A percentile compares a stretch with the other conserved stretches of the same genome.
phyloP scores from a whole-genome alignment of 2,329 filamentous ascomycete species.

The Rhynchosporium agropyri region DNA sequence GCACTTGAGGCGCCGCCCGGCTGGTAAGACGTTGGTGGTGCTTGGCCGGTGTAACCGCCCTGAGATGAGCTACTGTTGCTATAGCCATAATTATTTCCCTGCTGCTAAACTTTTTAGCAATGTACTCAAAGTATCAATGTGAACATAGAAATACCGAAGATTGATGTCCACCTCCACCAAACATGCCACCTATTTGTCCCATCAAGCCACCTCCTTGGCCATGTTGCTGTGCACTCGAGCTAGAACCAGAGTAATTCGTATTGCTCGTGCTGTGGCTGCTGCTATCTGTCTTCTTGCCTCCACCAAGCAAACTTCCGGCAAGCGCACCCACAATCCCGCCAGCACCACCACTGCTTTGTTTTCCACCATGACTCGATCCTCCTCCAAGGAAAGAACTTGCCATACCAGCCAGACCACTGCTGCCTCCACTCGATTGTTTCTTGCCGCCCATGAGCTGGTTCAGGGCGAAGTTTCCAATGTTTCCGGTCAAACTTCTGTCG shows the following conservation, averaged over 20 bases:
- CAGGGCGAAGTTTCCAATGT: conserved; percentile 47
- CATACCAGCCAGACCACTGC: conserved; percentile 42
- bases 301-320: conserved; percentile 58
- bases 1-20: conserved; percentile 37
- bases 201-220: conserved; percentile 38
- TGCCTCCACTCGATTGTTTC: conserved; percentile 35
- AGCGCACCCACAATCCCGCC: conserved; percentile 45
- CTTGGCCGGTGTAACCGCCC: conserved; percentile 61
- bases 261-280: conserved; percentile 42
- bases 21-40: conserved; percentile 65
- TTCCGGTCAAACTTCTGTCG: conserved; percentile 57
- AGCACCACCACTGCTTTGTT: conserved; percentile 32
- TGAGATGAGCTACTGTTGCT: conserved; percentile 52
- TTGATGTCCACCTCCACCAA: conserved; percentile 34
- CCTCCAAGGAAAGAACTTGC: conserved; percentile 43
- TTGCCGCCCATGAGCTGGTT: conserved; percentile 42
- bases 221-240: conserved; percentile 37
- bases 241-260: conserved; percentile 47
- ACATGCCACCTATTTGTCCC: conserved; percentile 39
- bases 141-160: conserved; percentile 29
- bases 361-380: conserved; percentile 31
- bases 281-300: conserved; percentile 46
- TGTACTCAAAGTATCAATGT: neutral
- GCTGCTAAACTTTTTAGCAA: conserved; percentile 27
- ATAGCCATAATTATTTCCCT: conserved; percentile 64